Evolutionary conservation across 768 basidiomycete species (phyloP).

Genomic region (Collybia sordida): DNA sequence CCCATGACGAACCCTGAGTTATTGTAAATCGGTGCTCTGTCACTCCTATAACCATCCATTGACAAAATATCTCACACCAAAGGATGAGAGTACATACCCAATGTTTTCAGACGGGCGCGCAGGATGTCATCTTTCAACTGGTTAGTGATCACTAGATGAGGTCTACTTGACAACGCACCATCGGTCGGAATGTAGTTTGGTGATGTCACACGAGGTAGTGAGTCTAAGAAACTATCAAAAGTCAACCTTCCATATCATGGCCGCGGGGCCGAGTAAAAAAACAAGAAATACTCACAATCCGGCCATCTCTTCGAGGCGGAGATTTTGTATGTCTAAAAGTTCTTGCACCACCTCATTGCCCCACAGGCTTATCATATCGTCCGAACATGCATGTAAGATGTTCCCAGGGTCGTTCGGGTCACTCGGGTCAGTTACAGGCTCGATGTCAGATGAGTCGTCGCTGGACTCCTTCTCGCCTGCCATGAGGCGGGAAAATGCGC

Average conservation of each 20-base stretch:
- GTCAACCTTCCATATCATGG: background rate
- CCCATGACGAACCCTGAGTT: conserved; percentile 34
- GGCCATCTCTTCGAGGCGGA: conserved; percentile 65
- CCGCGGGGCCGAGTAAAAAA: background rate
- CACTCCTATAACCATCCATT: conserved; percentile 41
- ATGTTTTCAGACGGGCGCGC: conserved; percentile 66
- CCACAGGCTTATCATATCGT: conserved; percentile 70
- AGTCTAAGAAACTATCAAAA: conserved; percentile 67
- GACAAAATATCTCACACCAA: background rate
- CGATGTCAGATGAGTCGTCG: conserved; percentile 23
- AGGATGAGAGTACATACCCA: conserved; percentile 23
- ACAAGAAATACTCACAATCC: conserved; percentile 57
- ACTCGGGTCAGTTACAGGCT: conserved; percentile 37
- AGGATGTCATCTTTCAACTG: conserved; percentile 62
- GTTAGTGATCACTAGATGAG: background rate
- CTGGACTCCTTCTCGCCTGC: conserved; percentile 18
- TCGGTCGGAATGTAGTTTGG: conserved; percentile 66
- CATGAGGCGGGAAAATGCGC: conserved; percentile 37
- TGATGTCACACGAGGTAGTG: conserved; percentile 59
- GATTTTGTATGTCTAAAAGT: conserved; percentile 50
- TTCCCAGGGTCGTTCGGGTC: conserved; percentile 57
- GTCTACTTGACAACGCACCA: conserved; percentile 36
- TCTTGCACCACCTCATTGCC: conserved; percentile 50
- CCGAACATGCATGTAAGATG: conserved; percentile 55
- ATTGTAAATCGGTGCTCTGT: conserved; percentile 72